phyloP scores from a whole-genome alignment of 2,329 filamentous ascomycete species.

The Hymenoscyphus occultus region DNA sequence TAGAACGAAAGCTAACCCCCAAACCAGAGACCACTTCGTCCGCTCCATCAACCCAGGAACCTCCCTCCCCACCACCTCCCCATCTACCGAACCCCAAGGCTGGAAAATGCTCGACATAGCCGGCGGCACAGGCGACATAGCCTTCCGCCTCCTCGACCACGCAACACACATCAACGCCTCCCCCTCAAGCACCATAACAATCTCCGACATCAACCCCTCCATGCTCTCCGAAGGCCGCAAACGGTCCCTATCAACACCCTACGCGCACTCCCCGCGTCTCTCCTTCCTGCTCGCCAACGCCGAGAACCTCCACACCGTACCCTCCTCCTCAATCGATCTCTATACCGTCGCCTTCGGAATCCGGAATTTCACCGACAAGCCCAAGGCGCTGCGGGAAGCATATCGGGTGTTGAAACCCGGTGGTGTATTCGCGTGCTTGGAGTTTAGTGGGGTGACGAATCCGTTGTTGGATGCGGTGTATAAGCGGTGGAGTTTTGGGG shows the following conservation, averaged over 20 bases:
- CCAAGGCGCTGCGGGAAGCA: slow-evolving; percentile 76
- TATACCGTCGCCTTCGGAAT: slow-evolving; percentile 99
- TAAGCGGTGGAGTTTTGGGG: slow-evolving; percentile 92
- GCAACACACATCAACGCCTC: slow-evolving; percentile 78
- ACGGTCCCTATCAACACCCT: slow-evolving; percentile 59
- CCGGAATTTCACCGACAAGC: slow-evolving; percentile 93
- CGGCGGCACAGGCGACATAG: slow-evolving; percentile 95
- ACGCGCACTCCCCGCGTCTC: slow-evolving; percentile 55
- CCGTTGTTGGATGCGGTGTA: slow-evolving; percentile 80
- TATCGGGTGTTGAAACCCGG: slow-evolving; percentile 88
- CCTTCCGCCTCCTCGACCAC: slow-evolving; percentile 92
- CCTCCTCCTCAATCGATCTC: slow-evolving; percentile 74
- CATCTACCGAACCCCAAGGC: slow-evolving; percentile 44
- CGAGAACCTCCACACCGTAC: slow-evolving; percentile 66
- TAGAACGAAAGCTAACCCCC: background rate
- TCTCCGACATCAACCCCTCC: slow-evolving; percentile 92
- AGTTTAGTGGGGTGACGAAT: slow-evolving; percentile 80
- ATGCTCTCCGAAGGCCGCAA: slow-evolving; percentile 90
- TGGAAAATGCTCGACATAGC: slow-evolving; percentile 91
- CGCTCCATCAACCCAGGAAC: slow-evolving; percentile 72
- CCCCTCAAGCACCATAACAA: slow-evolving; percentile 76
- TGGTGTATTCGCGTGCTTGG: slow-evolving; percentile 92
- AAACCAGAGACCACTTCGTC: slow-evolving; percentile 78
- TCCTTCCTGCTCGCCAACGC: slow-evolving; percentile 89
- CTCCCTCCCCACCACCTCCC: slow-evolving; percentile 42